phyloP scores from a whole-genome alignment of 2,329 filamentous ascomycete genomes.

The Sarocladiaceae sp. region DNA sequence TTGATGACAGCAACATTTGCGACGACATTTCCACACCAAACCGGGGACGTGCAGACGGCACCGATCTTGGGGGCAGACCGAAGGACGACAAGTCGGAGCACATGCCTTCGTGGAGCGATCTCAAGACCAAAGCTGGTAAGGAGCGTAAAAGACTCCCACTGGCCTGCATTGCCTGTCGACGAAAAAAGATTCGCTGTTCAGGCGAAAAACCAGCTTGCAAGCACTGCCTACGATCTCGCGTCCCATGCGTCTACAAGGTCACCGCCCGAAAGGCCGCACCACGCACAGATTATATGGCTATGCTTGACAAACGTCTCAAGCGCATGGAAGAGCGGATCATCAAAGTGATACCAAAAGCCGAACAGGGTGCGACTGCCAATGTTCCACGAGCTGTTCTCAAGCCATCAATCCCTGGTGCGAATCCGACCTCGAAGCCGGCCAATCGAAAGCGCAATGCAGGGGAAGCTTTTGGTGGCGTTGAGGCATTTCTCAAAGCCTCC shows the following conservation, averaged over 20 bases:
- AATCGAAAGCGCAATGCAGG: slow-evolving; percentile 79
- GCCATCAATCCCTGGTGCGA: slow-evolving; percentile 60
- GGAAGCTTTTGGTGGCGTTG: slow-evolving; percentile 78
- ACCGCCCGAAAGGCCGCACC: slow-evolving; percentile 92
- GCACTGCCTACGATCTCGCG: slow-evolving; percentile 86
- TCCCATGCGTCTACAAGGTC: slow-evolving; percentile 96
- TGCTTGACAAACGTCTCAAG: slow-evolving; percentile 93
- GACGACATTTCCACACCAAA: slow-evolving; percentile 52
- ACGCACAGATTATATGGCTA: slow-evolving; percentile 97
- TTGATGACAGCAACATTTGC: slow-evolving; percentile 52
- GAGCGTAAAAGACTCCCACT: slow-evolving; percentile 89
- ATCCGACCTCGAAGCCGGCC: slow-evolving; percentile 34
- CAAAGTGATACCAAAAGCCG: slow-evolving; percentile 86
- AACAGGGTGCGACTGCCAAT: slow-evolving; percentile 61
- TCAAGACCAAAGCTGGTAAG: slow-evolving; percentile 91
- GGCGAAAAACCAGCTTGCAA: slow-evolving; percentile 98
- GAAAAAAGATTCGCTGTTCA: slow-evolving; percentile 97
- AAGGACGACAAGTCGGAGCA: slow-evolving; percentile 55
- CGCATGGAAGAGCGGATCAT: slow-evolving; percentile 98
- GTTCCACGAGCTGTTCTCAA: slow-evolving; percentile 82
- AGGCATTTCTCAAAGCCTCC: slow-evolving; percentile 69
- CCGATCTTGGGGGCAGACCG: slow-evolving; percentile 47
- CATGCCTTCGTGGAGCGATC: slow-evolving; percentile 70
- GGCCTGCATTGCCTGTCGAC: slow-evolving; percentile 90
- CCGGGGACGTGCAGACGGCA: slow-evolving; percentile 42